Percentiles rank a stretch among this genome's conserved stretches.
These are phyloP conservation scores for Cryphonectria japonica DNA, from an alignment of 2,329 filamentous ascomycete species.

Conservation along the genomic window DNA sequence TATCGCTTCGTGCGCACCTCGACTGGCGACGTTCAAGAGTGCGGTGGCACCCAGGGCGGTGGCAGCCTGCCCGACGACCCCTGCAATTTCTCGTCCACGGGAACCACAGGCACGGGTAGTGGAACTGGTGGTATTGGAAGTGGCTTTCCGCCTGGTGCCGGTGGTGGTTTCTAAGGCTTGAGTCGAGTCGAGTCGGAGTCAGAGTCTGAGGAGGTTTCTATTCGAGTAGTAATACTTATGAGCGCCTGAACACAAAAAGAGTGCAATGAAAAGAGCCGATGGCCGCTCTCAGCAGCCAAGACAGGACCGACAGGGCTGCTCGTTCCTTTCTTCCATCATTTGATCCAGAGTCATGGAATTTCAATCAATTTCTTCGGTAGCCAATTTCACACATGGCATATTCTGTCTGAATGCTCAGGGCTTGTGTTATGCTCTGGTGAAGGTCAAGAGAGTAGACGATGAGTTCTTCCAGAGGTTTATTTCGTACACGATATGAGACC, in stretches of 20 bases:
- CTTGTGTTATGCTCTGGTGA: too few relatives aligned
- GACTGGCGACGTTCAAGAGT: slow-evolving; percentile 5
- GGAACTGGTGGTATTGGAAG: too few relatives aligned
- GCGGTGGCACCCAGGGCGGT: not conserved
- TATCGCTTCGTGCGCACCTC: slow-evolving; percentile 13
- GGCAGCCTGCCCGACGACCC: slow-evolving; percentile 2
- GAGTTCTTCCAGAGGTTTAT: too few relatives aligned
- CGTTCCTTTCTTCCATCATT: not conserved
- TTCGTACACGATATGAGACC: too few relatives aligned
- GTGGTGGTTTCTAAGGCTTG: not conserved
- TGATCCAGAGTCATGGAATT: not conserved
- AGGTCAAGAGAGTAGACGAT: too few relatives aligned
- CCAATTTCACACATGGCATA: too few relatives aligned
- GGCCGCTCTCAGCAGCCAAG: too few relatives aligned
- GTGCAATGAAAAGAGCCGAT: too few relatives aligned
- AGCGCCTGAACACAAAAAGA: not conserved
- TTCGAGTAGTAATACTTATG: not conserved
- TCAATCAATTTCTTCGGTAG: too few relatives aligned
- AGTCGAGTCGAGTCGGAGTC: not conserved
- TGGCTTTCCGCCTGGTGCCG: not conserved
- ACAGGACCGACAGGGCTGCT: not conserved
- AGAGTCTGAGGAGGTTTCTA: not conserved
- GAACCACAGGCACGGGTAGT: not conserved
- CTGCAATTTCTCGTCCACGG: not conserved
- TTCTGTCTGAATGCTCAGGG: too few relatives aligned